These are phyloP conservation scores for Chenopodium suecicum DNA, from an alignment of 148 eudicot species.

Conservation along the genomic window DNA sequence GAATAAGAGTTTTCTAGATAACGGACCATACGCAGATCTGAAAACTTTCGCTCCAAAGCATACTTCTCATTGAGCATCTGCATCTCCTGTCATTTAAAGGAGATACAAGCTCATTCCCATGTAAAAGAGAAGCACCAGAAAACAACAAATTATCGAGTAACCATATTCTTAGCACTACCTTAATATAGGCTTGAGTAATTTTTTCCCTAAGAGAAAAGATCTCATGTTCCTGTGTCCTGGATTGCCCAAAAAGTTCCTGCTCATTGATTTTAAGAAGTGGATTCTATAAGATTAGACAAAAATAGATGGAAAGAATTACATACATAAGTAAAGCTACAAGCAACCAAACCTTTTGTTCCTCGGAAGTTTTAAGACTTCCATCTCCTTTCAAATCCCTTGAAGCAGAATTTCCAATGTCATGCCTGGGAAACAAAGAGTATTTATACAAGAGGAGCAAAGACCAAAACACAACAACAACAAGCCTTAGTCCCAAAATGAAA, in stretches of 20 bases:
- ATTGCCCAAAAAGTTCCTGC: slow-evolving; percentile 63
- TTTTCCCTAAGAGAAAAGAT: slow-evolving; percentile 52
- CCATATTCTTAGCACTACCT: slow-evolving; percentile 39
- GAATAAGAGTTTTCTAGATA: slow-evolving; percentile 21
- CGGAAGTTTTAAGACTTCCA: slow-evolving; percentile 27
- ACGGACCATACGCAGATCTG: slow-evolving; percentile 82
- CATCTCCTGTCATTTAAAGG: slow-evolving; percentile 56
- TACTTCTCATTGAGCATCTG: slow-evolving; percentile 79
- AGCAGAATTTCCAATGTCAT: slow-evolving; percentile 42
- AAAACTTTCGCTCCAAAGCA: slow-evolving; percentile 65
- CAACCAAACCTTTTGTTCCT: slow-evolving; percentile 62
- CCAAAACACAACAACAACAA: not conserved
- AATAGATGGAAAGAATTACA: not conserved
- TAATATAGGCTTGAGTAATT: slow-evolving; percentile 64
- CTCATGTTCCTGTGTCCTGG: slow-evolving; percentile 61
- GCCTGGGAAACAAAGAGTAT: slow-evolving; percentile 12
- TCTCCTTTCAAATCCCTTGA: slow-evolving; percentile 43
- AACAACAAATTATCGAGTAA: not conserved
- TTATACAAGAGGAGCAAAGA: not conserved
- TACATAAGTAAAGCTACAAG: slow-evolving; percentile 4
- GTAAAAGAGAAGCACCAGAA: slow-evolving; percentile 18
- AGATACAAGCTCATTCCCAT: slow-evolving; percentile 14
- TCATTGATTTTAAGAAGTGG: slow-evolving; percentile 19
- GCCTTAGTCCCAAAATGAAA: no score
- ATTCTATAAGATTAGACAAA: slow-evolving; percentile 3